These are phyloP conservation scores for Lodderomyces orthopsilosis DNA, from an alignment of 1,139 yeast species.

Conservation along the genomic window DNA sequence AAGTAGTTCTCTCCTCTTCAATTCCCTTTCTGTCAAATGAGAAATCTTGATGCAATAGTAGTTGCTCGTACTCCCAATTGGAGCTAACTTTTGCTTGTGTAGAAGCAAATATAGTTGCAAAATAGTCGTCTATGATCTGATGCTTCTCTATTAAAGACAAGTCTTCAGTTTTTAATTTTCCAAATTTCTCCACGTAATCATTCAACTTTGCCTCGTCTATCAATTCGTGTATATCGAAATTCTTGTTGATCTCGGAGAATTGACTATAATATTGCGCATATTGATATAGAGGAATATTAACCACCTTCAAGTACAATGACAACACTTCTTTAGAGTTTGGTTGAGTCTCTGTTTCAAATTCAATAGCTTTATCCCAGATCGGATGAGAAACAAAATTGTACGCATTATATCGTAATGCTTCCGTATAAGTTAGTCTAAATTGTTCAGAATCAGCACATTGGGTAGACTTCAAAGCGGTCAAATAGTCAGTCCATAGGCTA, in stretches of 20 bases:
- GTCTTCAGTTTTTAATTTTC: slow-evolving; percentile 21
- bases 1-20: slow-evolving; percentile 36
- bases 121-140: slow-evolving; percentile 42
- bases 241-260: slow-evolving; percentile 42
- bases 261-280: slow-evolving; percentile 62
- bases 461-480: slow-evolving; percentile 47
- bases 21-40: slow-evolving; percentile 26
- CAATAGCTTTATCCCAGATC: slow-evolving; percentile 64
- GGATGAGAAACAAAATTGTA: slow-evolving; percentile 58
- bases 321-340: slow-evolving; percentile 28
- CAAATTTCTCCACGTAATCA: slow-evolving; percentile 23
- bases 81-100: slow-evolving; percentile 53
- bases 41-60: slow-evolving; percentile 44
- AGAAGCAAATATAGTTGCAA: slow-evolving; percentile 37
- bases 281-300: slow-evolving; percentile 62
- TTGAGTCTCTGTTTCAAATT: slow-evolving; percentile 34
- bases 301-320: slow-evolving; percentile 39
- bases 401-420: slow-evolving; percentile 46
- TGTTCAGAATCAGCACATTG: slow-evolving; percentile 16
- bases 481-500: slow-evolving; percentile 66
- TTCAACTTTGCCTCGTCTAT: slow-evolving; percentile 21
- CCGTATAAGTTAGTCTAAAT: slow-evolving; percentile 36
- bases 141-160: slow-evolving; percentile 30
- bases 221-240: slow-evolving; percentile 32
- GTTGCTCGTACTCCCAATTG: slow-evolving; percentile 63